Conservation (phyloP, 768 basidiomycete species). For the Suillus tomentosus region DNA sequence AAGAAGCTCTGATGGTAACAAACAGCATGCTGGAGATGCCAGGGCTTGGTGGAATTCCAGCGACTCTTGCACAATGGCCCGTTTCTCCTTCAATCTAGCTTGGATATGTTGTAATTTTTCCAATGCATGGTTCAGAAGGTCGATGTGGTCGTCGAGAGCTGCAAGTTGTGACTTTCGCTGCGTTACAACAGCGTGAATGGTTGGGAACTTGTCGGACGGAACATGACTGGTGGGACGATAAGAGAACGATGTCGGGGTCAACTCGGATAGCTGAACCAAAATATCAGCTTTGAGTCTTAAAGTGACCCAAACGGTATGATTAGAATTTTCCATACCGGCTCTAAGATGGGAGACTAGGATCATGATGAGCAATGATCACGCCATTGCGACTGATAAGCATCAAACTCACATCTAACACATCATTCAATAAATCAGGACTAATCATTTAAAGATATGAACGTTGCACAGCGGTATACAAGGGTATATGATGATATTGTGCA, state of each 20-base stretch:
- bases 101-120: conserved; percentile 22
- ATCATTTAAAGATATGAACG: not conserved
- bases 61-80: conserved; percentile 22
- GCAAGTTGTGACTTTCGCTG: conserved; percentile 25
- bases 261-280: conserved; percentile 12
- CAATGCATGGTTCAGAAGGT: conserved; percentile 19
- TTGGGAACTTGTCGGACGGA: conserved; percentile 18
- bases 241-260: conserved; percentile 25
- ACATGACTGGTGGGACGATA: conserved; percentile 14
- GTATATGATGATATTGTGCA: not conserved
- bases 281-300: not conserved
- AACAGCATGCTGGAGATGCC: conserved; percentile 18
- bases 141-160: conserved; percentile 22
- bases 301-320: not conserved
- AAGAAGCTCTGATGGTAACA: conserved; percentile 32
- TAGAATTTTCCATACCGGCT: conserved; percentile 19
- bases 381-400: conserved; percentile 22
- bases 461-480: not conserved
- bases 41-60: conserved; percentile 28
- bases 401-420: conserved; percentile 19
- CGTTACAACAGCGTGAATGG: conserved; percentile 24
- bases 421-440: conserved; percentile 17
- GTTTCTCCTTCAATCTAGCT: conserved; percentile 22
- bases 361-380: conserved; percentile 36
- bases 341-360: conserved; percentile 17